Percentiles rank a stretch among this genome's conserved stretches.
These are phyloP conservation scores for Metschnikowia chrysomelidarum DNA, from an alignment of 805 yeast species.

Conservation along the genomic window DNA sequence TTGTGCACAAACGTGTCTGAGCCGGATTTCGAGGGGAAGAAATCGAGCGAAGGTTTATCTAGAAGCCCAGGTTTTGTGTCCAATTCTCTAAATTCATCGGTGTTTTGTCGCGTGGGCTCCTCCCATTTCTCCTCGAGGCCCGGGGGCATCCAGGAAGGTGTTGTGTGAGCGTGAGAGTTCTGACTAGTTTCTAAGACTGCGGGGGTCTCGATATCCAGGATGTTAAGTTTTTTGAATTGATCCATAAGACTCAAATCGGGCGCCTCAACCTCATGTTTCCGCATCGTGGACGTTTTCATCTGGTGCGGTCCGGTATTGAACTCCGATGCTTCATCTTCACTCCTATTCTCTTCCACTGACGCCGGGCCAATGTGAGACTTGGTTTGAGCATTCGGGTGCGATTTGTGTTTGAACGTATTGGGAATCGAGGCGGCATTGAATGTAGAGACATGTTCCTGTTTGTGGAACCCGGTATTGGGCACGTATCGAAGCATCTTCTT, in stretches of 20 bases:
- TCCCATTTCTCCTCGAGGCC: conserved; percentile 38
- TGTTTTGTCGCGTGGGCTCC: conserved; percentile 3
- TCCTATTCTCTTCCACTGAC: conserved; percentile 10
- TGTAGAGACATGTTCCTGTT: conserved; percentile 15
- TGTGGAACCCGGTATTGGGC: conserved; percentile 32
- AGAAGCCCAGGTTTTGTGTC: not conserved
- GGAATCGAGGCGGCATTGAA: conserved; percentile 33
- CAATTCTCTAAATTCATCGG: not conserved
- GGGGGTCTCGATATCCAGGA: no score
- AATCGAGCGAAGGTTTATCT: conserved; percentile 14
- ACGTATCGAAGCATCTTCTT: conserved; percentile 33
- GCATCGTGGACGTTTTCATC: conserved; percentile 27
- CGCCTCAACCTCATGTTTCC: conserved; percentile 1
- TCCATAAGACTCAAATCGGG: not conserved
- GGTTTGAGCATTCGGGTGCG: conserved; percentile 45
- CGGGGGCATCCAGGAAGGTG: conserved; percentile 46
- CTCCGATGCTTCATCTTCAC: conserved; percentile 3
- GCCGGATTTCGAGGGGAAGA: conserved; percentile 19
- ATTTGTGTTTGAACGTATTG: conserved; percentile 43
- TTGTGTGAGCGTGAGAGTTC: conserved; percentile 14
- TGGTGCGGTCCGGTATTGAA: conserved; percentile 9
- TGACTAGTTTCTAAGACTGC: no score
- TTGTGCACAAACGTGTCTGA: conserved; percentile 36
- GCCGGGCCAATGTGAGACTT: conserved; percentile 28
- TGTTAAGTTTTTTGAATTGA: not conserved